Evolutionary conservation across 2,329 filamentous ascomycete genomes (phyloP).

Genomic region (Massarina eburnea): DNA sequence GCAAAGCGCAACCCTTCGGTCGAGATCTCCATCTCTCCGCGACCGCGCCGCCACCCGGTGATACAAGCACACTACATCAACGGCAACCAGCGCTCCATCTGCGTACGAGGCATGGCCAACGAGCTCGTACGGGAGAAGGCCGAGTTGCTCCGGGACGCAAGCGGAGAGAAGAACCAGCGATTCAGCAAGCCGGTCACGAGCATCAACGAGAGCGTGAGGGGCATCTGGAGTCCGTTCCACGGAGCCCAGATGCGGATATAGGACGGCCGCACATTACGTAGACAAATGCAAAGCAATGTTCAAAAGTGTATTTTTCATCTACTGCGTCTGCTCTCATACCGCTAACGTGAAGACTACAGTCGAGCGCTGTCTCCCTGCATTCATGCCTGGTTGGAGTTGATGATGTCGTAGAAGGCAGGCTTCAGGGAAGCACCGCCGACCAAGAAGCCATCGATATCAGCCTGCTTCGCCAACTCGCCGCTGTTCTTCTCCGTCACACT

Average conservation of each 20-base stretch:
- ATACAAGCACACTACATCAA: constrained; percentile 93
- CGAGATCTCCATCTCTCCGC: constrained; percentile 88
- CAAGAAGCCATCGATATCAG: constrained; percentile 96
- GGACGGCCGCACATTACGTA: background rate
- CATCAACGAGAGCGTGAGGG: constrained; percentile 65
- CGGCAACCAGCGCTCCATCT: constrained; percentile 79
- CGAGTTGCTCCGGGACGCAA: constrained; percentile 70
- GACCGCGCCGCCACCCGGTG: constrained; percentile 86
- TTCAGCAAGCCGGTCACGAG: constrained; percentile 62
- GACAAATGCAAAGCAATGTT: background rate
- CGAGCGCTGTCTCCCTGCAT: constrained; percentile 36
- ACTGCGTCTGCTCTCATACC: background rate
- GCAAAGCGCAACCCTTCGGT: constrained; percentile 80
- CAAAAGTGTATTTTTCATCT: background rate
- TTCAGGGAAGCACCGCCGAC: constrained; percentile 96
- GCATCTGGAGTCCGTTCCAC: constrained; percentile 67
- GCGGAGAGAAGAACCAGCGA: constrained; percentile 69
- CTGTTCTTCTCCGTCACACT: constrained; percentile 99
- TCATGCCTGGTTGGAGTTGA: constrained; percentile 59
- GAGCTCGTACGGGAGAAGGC: constrained; percentile 81
- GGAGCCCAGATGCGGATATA: constrained; percentile 49
- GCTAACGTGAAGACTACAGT: constrained; percentile 30
- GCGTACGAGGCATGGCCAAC: constrained; percentile 81
- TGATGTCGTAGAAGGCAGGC: constrained; percentile 80
- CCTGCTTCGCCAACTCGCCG: constrained; percentile 84